A percentile compares a stretch with the other conserved stretches of the same genome.
Evolutionary conservation across 208 protist genomes (phyloP).

Genomic region (Trypanosoma platydactyli): DNA sequence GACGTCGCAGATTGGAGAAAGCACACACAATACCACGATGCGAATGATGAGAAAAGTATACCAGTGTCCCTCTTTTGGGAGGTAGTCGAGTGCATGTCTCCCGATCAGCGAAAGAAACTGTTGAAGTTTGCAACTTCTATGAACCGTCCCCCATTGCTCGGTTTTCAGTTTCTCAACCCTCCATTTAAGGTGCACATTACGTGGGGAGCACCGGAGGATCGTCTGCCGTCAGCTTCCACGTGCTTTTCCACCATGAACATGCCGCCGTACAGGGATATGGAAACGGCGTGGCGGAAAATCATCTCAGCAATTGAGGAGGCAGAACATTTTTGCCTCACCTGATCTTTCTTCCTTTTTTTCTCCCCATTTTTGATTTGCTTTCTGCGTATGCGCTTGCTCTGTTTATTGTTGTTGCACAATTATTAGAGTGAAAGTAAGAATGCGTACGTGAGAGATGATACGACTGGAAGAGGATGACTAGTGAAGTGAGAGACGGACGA

Average conservation of each 20-base stretch:
- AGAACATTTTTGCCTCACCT: slow-evolving; percentile 86
- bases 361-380: neutral
- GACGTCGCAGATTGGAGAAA: slow-evolving; percentile 88
- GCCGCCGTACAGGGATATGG: slow-evolving; percentile 74
- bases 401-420: too few species aligned
- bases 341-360: neutral
- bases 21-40: slow-evolving; percentile 81
- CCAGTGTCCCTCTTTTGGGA: slow-evolving; percentile 87
- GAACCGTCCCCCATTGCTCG: slow-evolving; percentile 88
- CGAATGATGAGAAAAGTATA: slow-evolving; percentile 51
- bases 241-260: slow-evolving; percentile 94
- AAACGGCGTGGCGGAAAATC: slow-evolving; percentile 79
- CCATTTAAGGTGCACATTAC: slow-evolving; percentile 86
- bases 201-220: slow-evolving; percentile 34
- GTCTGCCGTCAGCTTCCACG: slow-evolving; percentile 89
- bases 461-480: neutral
- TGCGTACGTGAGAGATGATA: too few species aligned
- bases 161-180: slow-evolving; percentile 90
- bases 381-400: too few species aligned
- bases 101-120: slow-evolving; percentile 70
- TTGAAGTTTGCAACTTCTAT: slow-evolving; percentile 90
- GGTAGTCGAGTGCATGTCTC: slow-evolving; percentile 76
- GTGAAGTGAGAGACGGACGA: neutral
- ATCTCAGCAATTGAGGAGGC: slow-evolving; percentile 86
- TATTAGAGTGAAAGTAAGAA: too few species aligned